Conservation (phyloP, 2,329 filamentous ascomycete genomes). For the Alternaria incomplexa region DNA sequence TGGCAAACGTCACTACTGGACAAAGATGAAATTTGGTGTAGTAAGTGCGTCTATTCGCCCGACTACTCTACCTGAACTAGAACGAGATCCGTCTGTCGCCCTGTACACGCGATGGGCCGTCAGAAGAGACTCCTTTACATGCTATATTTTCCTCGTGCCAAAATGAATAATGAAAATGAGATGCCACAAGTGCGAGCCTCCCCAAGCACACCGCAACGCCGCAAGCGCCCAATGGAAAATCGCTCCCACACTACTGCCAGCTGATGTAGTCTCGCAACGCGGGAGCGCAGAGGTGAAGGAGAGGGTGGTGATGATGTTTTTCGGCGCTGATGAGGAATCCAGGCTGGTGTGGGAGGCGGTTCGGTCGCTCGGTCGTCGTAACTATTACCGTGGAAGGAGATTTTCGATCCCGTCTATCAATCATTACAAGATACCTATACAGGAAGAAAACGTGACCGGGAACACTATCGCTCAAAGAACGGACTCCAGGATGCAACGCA, state of each 20-base stretch:
- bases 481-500: conserved; percentile 45
- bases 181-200: conserved; percentile 29
- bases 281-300: conserved; percentile 31
- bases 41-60: conserved; percentile 31
- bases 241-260: conserved; percentile 28
- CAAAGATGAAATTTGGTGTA: conserved; percentile 1
- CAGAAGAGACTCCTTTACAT: conserved; percentile 36
- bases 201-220: conserved; percentile 33
- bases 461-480: conserved; percentile 41
- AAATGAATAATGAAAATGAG: conserved; percentile 33
- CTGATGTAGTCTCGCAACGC: conserved; percentile 22
- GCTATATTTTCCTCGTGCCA: conserved; percentile 36
- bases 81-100: conserved; percentile 13
- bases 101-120: conserved; percentile 20
- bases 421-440: conserved; percentile 52
- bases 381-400: conserved; percentile 44
- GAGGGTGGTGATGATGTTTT: conserved; percentile 24
- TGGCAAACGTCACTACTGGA: neutral
- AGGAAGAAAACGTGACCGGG: conserved; percentile 41
- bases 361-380: conserved; percentile 36
- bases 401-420: conserved; percentile 49
- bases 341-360: conserved; percentile 30
- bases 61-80: conserved; percentile 30
- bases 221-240: conserved; percentile 32
- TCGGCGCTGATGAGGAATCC: conserved; percentile 31